Evolutionary conservation across 768 basidiomycete species (phyloP), one percentile per base, ranked within the genome.

Genomic region (Grammothele lineata): DNA sequence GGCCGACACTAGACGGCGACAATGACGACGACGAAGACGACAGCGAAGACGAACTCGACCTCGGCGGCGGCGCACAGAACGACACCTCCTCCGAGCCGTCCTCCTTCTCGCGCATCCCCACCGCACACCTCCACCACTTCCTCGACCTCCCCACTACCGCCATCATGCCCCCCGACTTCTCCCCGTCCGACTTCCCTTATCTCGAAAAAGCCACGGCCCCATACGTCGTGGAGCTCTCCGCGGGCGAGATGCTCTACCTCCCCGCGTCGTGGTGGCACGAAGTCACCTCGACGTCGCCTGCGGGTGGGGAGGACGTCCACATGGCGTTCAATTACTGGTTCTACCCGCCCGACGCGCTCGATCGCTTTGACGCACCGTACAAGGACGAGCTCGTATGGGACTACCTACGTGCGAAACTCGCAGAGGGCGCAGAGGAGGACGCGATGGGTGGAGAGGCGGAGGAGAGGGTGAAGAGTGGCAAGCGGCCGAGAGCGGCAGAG

Each of bases 291-390:
- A 57, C 59, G 11, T 51, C 55, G 12, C 22, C 40, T 9, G 39
- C 21, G 12, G 54, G 44, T 24, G 14, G 18, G 12, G 32, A 25
- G 18, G 54, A 36, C 35, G 53, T 64, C 15, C 61, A 62, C 41
- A 64, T 64, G 63, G 63, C 63, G 25, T 60, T 64, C 50, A 64
- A 64, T 51, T 64, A 62, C 42, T 64, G 63, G 63, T 64, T 64
- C 53, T 64, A 64, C 43, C 63, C 63, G 7, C 63, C 63, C 18
- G 56, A 58, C 38, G 51, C 53, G n/a, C 51, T 59, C 15, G 57
- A 58, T 3, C 47, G 22, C 33, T 64, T 57, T 43, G 59, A 59
- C 14, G 41, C 53, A 33, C 62, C 62, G 30, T 64, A 62, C 37
- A 49, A 47, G 35, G 62, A 64, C 40, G 44, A 50, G 26, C 36